phyloP scores from a whole-genome alignment of 805 yeast species.

The Candida taoyuanica region DNA sequence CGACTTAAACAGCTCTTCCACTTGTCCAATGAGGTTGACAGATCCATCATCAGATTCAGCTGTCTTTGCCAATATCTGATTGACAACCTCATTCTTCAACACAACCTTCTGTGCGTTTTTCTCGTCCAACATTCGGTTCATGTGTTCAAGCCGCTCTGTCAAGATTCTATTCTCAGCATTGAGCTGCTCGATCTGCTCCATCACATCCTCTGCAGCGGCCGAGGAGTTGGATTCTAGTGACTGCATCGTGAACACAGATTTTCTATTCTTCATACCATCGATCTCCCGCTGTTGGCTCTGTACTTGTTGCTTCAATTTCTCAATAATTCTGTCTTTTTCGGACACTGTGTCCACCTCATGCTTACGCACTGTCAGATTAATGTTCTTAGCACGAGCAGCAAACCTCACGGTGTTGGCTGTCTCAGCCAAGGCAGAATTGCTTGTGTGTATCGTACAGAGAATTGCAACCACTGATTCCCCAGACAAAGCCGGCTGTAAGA shows the following conservation, averaged over 20 bases:
- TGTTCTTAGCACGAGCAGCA: conserved; percentile 90
- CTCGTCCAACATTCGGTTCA: conserved; percentile 58
- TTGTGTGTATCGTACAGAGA: conserved; percentile 79
- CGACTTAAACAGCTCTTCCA: conserved; percentile 44
- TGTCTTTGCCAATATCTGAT: conserved; percentile 45
- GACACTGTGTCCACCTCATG: conserved; percentile 35
- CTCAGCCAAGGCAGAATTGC: conserved; percentile 59
- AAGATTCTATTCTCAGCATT: conserved; percentile 61
- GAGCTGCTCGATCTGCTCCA: conserved; percentile 39
- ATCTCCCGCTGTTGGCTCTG: conserved; percentile 57
- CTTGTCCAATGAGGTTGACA: conserved; percentile 38
- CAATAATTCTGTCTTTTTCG: conserved; percentile 49
- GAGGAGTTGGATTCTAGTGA: conserved; percentile 5
- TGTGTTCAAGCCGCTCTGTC: conserved; percentile 65
- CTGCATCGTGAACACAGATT: conserved; percentile 3
- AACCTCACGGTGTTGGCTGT: conserved; percentile 84
- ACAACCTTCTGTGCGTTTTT: conserved; percentile 51
- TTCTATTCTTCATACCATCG: conserved; percentile 29
- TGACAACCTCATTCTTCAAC: conserved; percentile 54
- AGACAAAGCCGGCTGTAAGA: conserved; percentile 86
- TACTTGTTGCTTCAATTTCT: conserved; percentile 53
- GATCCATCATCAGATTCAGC: conserved; percentile 24
- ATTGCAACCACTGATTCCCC: conserved; percentile 83
- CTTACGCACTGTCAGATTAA: conserved; percentile 61
- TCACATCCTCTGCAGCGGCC: conserved; percentile 12